Conservation (phyloP, 177 flowering plant species). For the Telopea speciosissima region DNA sequence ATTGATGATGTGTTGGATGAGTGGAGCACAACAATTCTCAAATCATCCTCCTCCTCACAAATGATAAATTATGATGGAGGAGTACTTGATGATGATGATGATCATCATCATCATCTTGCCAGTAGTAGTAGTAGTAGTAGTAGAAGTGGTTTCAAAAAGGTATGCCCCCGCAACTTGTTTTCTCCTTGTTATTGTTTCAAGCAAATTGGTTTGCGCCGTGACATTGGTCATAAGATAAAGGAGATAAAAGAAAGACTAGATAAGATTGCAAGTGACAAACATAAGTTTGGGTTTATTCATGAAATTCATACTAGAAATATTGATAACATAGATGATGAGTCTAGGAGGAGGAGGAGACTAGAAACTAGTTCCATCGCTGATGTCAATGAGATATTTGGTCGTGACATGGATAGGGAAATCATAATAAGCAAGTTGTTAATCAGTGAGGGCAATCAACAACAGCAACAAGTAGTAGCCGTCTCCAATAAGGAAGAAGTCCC, state of each 20-base stretch:
- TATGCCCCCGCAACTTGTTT: neutral
- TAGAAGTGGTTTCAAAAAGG: neutral
- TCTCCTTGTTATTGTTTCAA: neutral
- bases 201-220: neutral
- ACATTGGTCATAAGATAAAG: neutral
- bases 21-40: neutral
- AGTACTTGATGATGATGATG: no score
- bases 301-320: no score
- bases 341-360: neutral
- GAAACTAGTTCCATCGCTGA: neutral
- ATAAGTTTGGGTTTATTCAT: neutral
- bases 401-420: neutral
- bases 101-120: no score
- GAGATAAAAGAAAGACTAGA: neutral
- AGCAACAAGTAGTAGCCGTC: neutral
- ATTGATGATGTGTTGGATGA: neutral
- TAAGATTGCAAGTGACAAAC: neutral
- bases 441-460: neutral
- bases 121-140: no score
- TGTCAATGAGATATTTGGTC: neutral
- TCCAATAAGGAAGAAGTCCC: neutral
- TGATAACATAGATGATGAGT: neutral
- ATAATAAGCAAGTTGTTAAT: conserved; percentile 2
- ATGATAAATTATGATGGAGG: no score
- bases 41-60: neutral